Percentiles rank a stretch among this genome's conserved stretches.
Evolutionary conservation across 2,329 filamentous ascomycete genomes (phyloP).

Genomic region (Lachnellula willkommii): DNA sequence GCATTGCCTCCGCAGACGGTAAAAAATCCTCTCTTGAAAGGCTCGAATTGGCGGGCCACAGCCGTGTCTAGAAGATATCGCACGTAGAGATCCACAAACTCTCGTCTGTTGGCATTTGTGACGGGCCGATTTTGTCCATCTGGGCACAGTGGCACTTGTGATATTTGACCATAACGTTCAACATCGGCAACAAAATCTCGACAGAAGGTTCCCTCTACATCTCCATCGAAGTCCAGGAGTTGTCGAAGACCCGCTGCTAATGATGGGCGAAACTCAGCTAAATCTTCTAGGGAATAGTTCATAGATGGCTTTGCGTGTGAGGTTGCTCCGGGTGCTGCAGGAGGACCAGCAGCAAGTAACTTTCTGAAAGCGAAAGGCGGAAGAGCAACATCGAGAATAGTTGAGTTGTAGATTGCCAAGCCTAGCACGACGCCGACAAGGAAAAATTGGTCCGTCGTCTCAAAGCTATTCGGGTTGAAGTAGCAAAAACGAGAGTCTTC

Average conservation of each 20-base stretch:
- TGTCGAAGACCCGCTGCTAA: constrained; percentile 71
- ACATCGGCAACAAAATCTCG: constrained; percentile 74
- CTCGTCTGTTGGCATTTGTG: constrained; percentile 75
- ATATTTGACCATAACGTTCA: constrained; percentile 67
- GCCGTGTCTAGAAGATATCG: constrained; percentile 73
- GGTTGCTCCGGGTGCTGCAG: constrained; percentile 47
- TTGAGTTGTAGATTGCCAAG: constrained; percentile 90
- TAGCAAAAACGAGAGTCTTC: constrained; percentile 88
- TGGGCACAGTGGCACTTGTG: constrained; percentile 64
- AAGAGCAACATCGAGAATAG: constrained; percentile 81
- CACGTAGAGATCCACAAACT: constrained; percentile 83
- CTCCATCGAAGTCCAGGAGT: constrained; percentile 75
- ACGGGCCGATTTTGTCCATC: constrained; percentile 70
- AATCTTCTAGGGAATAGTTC: constrained; percentile 72
- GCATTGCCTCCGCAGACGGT: constrained; percentile 88
- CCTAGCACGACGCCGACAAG: constrained; percentile 83
- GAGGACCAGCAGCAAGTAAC: constrained; percentile 70
- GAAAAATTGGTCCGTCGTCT: constrained; percentile 88
- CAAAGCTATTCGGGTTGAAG: constrained; percentile 85
- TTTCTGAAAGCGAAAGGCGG: constrained; percentile 89
- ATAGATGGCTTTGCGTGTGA: constrained; percentile 56
- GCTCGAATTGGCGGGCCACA: constrained; percentile 79
- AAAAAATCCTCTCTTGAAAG: constrained; percentile 91
- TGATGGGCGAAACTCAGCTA: constrained; percentile 73
- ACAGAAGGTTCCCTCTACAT: constrained; percentile 75